Percentiles rank a stretch among this genome's conserved stretches.
These are phyloP conservation scores for Colletotrichum liaoningense DNA, from an alignment of 2,329 filamentous ascomycete genomes.

Conservation along the genomic window DNA sequence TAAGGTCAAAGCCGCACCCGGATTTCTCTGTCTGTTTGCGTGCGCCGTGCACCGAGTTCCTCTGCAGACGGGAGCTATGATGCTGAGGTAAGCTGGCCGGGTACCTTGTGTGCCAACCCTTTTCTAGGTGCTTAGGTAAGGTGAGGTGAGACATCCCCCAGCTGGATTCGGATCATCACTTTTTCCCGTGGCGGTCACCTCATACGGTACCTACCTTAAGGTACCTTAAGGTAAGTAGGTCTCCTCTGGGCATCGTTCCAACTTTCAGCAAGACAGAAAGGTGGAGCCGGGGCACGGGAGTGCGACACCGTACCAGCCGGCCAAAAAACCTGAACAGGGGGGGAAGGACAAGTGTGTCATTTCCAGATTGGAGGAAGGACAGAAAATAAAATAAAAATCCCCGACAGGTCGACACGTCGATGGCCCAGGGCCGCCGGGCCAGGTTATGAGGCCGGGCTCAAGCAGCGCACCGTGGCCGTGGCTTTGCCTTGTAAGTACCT, in stretches of 20 bases:
- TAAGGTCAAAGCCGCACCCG: not conserved
- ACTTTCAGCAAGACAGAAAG: not conserved
- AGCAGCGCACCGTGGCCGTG: constrained; percentile 11
- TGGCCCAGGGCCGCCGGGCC: no score
- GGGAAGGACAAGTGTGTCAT: constrained; percentile 1
- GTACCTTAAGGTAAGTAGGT: not conserved
- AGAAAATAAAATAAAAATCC: constrained; percentile 26
- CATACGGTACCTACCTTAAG: no score
- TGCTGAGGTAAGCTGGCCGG: not conserved
- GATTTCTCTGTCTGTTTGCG: not conserved
- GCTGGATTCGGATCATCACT: not conserved
- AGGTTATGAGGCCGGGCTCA: constrained; percentile 7
- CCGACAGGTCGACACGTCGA: constrained; percentile 12
- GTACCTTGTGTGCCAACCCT: no score
- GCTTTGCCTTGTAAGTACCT: not conserved
- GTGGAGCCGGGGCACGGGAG: not conserved
- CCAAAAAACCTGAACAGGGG: not conserved
- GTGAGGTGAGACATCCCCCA: no score
- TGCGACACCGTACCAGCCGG: not conserved
- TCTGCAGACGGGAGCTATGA: not conserved
- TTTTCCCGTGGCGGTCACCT: not conserved
- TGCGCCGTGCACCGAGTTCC: not conserved
- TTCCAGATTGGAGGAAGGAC: constrained; percentile 2
- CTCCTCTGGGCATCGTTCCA: not conserved
- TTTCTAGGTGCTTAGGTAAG: not conserved